Evolutionary conservation across 2,329 filamentous ascomycete genomes (phyloP).

Genomic region (Byssochlamys sp.): DNA sequence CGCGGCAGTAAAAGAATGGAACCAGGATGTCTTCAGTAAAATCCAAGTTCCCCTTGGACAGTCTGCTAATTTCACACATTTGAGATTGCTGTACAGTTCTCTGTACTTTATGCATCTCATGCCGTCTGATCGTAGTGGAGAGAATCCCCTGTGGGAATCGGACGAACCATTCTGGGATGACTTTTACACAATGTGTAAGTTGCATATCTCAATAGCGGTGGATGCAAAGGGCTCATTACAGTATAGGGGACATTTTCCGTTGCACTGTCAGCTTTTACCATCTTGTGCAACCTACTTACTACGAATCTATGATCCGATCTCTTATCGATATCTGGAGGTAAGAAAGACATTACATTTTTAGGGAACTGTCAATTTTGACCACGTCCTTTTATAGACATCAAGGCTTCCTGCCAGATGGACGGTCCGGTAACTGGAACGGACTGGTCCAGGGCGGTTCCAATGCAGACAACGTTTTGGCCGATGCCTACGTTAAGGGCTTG

Average conservation of each 20-base stretch:
- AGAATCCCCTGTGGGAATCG: conserved; percentile 58
- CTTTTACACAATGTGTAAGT: conserved; percentile 48
- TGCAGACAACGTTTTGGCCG: conserved; percentile 61
- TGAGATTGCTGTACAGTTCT: conserved; percentile 23
- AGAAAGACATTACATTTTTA: conserved; percentile 11
- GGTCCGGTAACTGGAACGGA: conserved; percentile 59
- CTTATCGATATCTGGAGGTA: conserved; percentile 59
- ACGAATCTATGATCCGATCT: conserved; percentile 57
- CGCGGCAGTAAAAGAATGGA: conserved; percentile 50
- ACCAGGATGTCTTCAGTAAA: conserved; percentile 44
- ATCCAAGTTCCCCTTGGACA: conserved; percentile 28
- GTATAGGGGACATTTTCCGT: conserved; percentile 51
- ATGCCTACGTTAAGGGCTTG: conserved; percentile 62
- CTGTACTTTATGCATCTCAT: conserved; percentile 58
- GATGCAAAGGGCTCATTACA: conserved; percentile 14
- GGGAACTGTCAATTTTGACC: neutral
- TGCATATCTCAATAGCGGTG: conserved; percentile 10
- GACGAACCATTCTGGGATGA: conserved; percentile 62
- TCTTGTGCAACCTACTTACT: conserved; percentile 52
- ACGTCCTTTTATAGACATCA: conserved; percentile 19
- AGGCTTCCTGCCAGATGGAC: conserved; percentile 56
- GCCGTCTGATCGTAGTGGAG: conserved; percentile 60
- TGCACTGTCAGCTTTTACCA: conserved; percentile 58
- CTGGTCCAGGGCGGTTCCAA: conserved; percentile 58
- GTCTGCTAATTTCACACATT: conserved; percentile 20